Evolutionary conservation across 805 yeast genomes (phyloP).

Genomic region (Citeromyces nyonsensis): DNA sequence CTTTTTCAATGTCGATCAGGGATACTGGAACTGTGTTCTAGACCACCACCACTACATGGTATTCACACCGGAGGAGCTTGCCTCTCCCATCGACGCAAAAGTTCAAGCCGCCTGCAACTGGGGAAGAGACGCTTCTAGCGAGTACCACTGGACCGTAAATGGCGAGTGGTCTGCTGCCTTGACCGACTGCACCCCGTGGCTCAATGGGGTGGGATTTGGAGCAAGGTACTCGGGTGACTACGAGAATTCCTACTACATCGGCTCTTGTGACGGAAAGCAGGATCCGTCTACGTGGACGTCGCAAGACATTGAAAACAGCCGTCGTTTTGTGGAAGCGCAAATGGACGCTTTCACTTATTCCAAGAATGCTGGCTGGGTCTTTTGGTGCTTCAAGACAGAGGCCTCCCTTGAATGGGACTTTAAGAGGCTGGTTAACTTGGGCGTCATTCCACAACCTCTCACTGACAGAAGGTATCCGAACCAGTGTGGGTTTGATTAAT

Average conservation of each 20-base stretch:
- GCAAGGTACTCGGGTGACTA: constrained; percentile 42
- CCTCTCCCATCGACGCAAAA: constrained; percentile 43
- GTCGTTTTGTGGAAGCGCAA: constrained; percentile 48
- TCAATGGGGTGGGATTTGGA: constrained; percentile 57
- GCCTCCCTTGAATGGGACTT: constrained; percentile 56
- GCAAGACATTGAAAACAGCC: constrained; percentile 22
- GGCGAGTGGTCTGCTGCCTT: constrained; percentile 66
- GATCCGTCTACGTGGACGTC: constrained; percentile 24
- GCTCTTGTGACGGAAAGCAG: constrained; percentile 25
- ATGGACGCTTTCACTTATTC: constrained; percentile 28
- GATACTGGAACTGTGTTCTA: constrained; percentile 51
- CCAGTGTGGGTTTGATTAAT: constrained; percentile 31
- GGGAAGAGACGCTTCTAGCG: constrained; percentile 23
- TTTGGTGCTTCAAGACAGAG: constrained; percentile 64
- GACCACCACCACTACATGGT: constrained; percentile 92
- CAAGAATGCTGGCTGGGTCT: constrained; percentile 43
- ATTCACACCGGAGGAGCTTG: constrained; percentile 50
- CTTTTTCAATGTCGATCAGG: constrained; percentile 16
- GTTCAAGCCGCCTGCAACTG: constrained; percentile 32
- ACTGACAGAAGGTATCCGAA: constrained; percentile 50
- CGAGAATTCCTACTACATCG: constrained; percentile 20
- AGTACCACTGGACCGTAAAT: constrained; percentile 33
- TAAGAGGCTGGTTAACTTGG: constrained; percentile 26
- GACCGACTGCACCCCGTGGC: constrained; percentile 58
- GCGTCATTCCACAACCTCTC: constrained; percentile 50